Evolutionary conservation across 257 asterid species (phyloP).

Genomic region (Solanum sejunctum): DNA sequence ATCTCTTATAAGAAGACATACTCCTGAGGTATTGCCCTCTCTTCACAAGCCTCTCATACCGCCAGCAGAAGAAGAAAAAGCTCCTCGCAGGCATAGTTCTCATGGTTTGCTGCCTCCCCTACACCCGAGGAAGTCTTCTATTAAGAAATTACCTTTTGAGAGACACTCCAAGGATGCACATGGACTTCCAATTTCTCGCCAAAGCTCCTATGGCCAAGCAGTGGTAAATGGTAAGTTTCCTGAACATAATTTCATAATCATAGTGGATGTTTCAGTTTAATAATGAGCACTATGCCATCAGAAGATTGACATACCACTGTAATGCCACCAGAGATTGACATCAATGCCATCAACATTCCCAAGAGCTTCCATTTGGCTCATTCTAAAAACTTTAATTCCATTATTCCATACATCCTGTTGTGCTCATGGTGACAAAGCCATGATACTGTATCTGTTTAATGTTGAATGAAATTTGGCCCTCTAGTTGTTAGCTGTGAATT

Average conservation of each 20-base stretch:
- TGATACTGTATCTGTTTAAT: neutral
- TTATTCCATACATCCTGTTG: neutral
- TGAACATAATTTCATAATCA: neutral
- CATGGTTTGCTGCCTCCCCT: constrained; percentile 50
- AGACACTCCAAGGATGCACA: constrained; percentile 44
- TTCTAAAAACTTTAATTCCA: neutral
- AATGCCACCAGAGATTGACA: neutral
- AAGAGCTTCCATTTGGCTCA: neutral
- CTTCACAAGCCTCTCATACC: constrained; percentile 65
- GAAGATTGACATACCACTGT: neutral
- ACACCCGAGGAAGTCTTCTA: constrained; percentile 42
- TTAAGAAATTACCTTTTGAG: constrained; percentile 32
- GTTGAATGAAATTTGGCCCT: neutral
- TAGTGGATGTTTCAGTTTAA: neutral
- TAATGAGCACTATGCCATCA: neutral
- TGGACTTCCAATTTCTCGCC: constrained; percentile 43
- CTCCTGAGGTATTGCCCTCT: constrained; percentile 71
- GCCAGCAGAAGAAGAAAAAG: constrained; percentile 26
- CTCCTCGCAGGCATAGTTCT: constrained; percentile 50
- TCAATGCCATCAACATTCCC: neutral
- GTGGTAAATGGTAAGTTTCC: constrained; percentile 54
- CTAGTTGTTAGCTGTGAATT: neutral
- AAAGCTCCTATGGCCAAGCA: constrained; percentile 74
- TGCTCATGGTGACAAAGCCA: neutral
- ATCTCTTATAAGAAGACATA: constrained; percentile 55